Conservation (phyloP, 139 green algal genomes). For the Ettlia oleoabundans region DNA sequence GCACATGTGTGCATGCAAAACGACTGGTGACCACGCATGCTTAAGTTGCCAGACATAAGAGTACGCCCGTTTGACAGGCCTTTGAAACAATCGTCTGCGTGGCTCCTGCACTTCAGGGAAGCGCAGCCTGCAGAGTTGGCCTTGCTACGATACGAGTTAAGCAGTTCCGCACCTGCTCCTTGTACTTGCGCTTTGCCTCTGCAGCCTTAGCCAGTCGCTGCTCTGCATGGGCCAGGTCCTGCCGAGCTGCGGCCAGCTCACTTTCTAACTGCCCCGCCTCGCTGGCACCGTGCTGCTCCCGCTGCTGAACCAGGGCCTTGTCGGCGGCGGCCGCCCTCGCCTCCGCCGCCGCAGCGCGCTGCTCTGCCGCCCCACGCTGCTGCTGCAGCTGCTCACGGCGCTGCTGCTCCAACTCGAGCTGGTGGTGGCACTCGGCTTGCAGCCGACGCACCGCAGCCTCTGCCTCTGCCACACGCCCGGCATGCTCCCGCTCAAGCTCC, state of each 20-base stretch:
- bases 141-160: too few species aligned
- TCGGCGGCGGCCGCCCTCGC: constrained; percentile 15
- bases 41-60: too few species aligned
- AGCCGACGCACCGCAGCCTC: constrained; percentile 33
- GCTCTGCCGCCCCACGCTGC: constrained; percentile 1
- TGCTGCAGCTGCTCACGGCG: constrained; percentile 9
- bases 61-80: too few species aligned
- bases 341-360: constrained; percentile 23
- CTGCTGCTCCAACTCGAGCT: constrained; percentile 49
- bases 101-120: too few species aligned
- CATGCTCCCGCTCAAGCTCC: constrained; percentile 49
- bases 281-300: constrained; percentile 33
- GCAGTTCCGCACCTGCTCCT: constrained; percentile 42
- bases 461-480: constrained; percentile 23
- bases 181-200: constrained; percentile 47
- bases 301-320: constrained; percentile 20
- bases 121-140: too few species aligned
- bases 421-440: constrained; percentile 56
- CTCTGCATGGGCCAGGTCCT: constrained; percentile 9
- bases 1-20: too few species aligned
- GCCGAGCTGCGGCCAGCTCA: constrained; percentile 37
- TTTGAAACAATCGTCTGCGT: not conserved
- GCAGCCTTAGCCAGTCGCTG: constrained; percentile 9
- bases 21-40: too few species aligned
- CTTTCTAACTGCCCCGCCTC: constrained; percentile 41